A percentile compares a stretch with the other conserved stretches of the same genome.
These are phyloP conservation scores for Apiospora kogelbergensis DNA, from an alignment of 2,329 filamentous ascomycete species.

Conservation along the genomic window DNA sequence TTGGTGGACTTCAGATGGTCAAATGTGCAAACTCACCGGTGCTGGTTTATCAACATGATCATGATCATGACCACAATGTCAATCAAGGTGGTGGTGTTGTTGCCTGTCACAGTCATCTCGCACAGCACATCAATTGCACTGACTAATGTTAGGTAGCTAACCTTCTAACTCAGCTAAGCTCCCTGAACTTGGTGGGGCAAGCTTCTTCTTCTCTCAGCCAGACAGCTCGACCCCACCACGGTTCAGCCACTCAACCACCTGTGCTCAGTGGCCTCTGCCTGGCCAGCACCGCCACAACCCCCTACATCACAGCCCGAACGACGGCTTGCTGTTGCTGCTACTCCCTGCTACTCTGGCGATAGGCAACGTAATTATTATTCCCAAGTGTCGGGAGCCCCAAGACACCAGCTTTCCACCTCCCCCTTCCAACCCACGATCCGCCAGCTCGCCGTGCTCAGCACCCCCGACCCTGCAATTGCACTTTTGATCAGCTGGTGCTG, in stretches of 20 bases:
- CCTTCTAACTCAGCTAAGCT: neutral
- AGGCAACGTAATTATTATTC: constrained; percentile 8
- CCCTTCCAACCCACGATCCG: too few relatives aligned
- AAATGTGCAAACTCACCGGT: neutral
- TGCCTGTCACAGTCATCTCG: neutral
- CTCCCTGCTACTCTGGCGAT: constrained; percentile 5
- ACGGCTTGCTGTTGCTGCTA: neutral
- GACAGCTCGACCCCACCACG: neutral
- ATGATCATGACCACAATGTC: neutral
- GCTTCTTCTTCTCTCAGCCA: too few relatives aligned
- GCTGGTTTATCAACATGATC: neutral
- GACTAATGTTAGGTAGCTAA: too few relatives aligned
- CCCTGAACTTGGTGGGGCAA: neutral
- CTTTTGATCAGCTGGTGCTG: neutral
- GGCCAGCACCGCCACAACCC: neutral
- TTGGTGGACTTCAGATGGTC: too few relatives aligned
- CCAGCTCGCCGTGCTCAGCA: neutral
- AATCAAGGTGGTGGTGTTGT: neutral
- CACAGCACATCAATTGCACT: neutral
- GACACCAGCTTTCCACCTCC: neutral
- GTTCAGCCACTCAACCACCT: neutral
- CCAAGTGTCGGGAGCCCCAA: constrained; percentile 1
- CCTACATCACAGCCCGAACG: constrained; percentile 1
- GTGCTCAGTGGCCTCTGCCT: neutral
- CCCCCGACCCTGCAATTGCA: neutral